A percentile compares a stretch with the other conserved stretches of the same genome.
These are phyloP conservation scores for Aspergillus baeticus DNA, from an alignment of 495 filamentous ascomycete species.

Conservation along the genomic window DNA sequence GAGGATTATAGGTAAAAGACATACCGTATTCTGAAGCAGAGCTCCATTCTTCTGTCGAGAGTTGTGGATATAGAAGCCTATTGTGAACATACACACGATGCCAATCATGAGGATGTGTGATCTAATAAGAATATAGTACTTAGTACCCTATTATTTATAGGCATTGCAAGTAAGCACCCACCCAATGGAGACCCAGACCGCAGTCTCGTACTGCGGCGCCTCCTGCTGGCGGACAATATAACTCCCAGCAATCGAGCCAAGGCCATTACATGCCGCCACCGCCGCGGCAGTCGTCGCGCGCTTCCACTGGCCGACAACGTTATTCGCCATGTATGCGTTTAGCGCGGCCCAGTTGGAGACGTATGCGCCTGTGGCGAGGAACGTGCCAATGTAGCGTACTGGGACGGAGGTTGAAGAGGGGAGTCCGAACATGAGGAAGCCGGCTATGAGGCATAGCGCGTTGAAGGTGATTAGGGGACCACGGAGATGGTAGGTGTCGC, in stretches of 20 bases:
- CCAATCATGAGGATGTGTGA: slow-evolving; percentile 67
- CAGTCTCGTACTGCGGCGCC: slow-evolving; percentile 67
- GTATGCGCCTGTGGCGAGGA: slow-evolving; percentile 75
- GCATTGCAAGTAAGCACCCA: slow-evolving; percentile 23
- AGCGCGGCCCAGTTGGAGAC: slow-evolving; percentile 79
- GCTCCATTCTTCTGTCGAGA: slow-evolving; percentile 44
- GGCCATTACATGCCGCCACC: slow-evolving; percentile 68
- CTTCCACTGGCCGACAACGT: slow-evolving; percentile 76
- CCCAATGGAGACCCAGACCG: slow-evolving; percentile 71
- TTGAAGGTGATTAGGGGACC: slow-evolving; percentile 75
- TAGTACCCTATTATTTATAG: not conserved
- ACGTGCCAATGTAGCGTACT: slow-evolving; percentile 71
- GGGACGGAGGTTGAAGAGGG: slow-evolving; percentile 54
- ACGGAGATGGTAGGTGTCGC: slow-evolving; percentile 63
- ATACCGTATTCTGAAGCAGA: slow-evolving; percentile 55
- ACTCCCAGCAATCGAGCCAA: slow-evolving; percentile 73
- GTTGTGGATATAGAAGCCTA: slow-evolving; percentile 64
- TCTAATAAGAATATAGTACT: slow-evolving; percentile 18
- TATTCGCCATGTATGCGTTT: slow-evolving; percentile 70
- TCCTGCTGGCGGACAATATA: slow-evolving; percentile 69
- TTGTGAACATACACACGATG: slow-evolving; percentile 58
- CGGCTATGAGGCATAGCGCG: slow-evolving; percentile 64
- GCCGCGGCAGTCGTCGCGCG: slow-evolving; percentile 67
- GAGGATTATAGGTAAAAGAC: not conserved
- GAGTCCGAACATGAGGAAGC: slow-evolving; percentile 75